Evolutionary conservation across 805 yeast species (phyloP).

Genomic region (Cyberlindnera veronae): DNA sequence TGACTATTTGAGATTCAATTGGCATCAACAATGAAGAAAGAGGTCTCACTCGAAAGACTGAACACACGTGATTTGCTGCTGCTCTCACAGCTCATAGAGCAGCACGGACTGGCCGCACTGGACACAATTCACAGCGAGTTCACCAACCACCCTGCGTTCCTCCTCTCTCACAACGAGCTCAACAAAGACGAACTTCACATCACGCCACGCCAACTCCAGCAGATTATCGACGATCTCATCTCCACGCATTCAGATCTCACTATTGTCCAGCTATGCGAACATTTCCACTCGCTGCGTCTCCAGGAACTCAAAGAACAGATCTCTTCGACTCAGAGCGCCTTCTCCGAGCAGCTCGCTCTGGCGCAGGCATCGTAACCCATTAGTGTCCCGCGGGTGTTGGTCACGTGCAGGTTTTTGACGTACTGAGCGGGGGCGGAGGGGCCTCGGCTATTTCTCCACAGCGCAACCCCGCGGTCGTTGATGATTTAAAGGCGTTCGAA

Average conservation of each 20-base stretch:
- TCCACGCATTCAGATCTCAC: constrained; percentile 9
- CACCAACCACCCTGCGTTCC: constrained; percentile 21
- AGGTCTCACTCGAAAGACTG: constrained; percentile 10
- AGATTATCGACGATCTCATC: constrained; percentile 5
- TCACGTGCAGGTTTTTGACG: too few relatives aligned
- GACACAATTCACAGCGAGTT: constrained; percentile 15
- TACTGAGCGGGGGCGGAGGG: not conserved
- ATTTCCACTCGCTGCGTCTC: constrained; percentile 16
- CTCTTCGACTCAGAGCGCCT: constrained; percentile 8
- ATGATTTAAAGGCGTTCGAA: not conserved
- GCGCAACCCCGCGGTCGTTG: not conserved
- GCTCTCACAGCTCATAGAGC: constrained; percentile 23
- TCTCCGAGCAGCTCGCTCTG: constrained; percentile 3
- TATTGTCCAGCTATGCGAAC: constrained; percentile 23
- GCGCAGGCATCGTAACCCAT: not conserved
- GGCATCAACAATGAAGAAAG: too few relatives aligned
- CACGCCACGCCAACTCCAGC: constrained; percentile 5
- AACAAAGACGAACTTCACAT: constrained; percentile 10
- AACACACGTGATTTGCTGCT: constrained; percentile 25
- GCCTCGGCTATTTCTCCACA: constrained; percentile 1
- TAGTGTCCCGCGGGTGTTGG: too few relatives aligned
- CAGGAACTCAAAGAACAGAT: constrained; percentile 17
- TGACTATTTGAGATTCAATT: too few relatives aligned
- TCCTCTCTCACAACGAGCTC: constrained; percentile 25
- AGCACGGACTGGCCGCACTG: constrained; percentile 15